Conservation (phyloP, 495 filamentous ascomycete genomes). For the Aspergillus bridgeri region DNA sequence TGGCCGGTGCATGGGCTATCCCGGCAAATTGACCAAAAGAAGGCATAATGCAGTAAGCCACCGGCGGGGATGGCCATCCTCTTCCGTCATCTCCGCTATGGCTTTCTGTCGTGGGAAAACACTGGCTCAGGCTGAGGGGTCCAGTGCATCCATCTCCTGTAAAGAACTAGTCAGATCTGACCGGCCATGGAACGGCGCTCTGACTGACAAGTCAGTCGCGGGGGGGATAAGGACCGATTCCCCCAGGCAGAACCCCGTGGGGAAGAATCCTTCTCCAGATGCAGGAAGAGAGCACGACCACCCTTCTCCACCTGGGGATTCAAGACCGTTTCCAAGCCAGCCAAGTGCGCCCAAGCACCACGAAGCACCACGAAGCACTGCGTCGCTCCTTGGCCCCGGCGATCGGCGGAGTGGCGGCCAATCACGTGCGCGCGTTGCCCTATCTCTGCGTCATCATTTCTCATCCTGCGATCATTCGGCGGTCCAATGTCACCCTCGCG, state of each 20-base stretch:
- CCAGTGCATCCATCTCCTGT: neutral
- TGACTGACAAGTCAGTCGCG: neutral
- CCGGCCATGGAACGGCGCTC: neutral
- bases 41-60: conserved; percentile 3
- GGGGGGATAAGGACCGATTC: neutral
- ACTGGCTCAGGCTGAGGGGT: neutral
- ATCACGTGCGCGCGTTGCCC: neutral
- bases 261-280: conserved; percentile 1
- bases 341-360: neutral
- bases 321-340: neutral
- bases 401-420: conserved; percentile 4
- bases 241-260: conserved; percentile 3
- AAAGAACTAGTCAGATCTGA: neutral
- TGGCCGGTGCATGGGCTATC: neutral
- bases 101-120: neutral
- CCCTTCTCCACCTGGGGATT: too few species aligned
- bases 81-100: neutral
- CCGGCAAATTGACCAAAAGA: neutral
- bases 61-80: neutral
- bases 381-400: neutral
- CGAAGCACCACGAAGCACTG: neutral
- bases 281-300: neutral
- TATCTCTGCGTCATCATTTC: conserved; percentile 1
- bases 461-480: neutral
- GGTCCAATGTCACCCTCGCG: neutral